Base-by-base conservation (phyloP, 371 early-diverging fungal species). In the Haplosporangium sp. region DNA sequence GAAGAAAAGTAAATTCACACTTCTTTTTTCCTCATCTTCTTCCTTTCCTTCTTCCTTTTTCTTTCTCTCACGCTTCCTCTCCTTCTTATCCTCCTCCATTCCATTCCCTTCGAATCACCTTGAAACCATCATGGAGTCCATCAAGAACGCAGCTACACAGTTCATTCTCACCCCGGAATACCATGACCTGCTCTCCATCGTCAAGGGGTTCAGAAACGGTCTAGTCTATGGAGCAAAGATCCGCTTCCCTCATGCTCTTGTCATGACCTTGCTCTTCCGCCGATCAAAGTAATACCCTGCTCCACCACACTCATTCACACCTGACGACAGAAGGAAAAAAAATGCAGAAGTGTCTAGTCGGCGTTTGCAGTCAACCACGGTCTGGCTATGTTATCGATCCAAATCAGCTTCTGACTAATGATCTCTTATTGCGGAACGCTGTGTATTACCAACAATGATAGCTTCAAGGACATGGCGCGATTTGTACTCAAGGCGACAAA, bases 201-300 rank as follows among this genome's bases (percentile, higher is more conserved):
- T 98, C 59, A 98, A 98, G 83, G 98, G 95, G 11, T 93, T 95
- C 71, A 91, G 99, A 56, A 98, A 96, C 82, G 99, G 99, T 67
- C 87, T 95, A 53, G 98, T 98, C 10, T 98, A 98, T 74, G 98
- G 99, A 48, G 92, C 97, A 45, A 97, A 98, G 82, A 92, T 98
- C 55, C 86, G 99, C 51, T 97, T 98, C 69, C 99, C 99, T 29
- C 98, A 98, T 83, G 99, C 99, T 12, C 83, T 98, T 0, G 98
- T 98, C 64, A 98, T 98, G 99, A 95, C 98, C 23, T 85, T 98
- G 69, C 85, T 98, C 64, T 98, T 98, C 85, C 90, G 97, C 41
- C 82, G 86, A 37, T 95, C 94, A 65, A 92, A 90, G 96, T 97
- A 90, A 29, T 29, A 29, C 1, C 29, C 29, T 29, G 29, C 29